These are phyloP conservation scores for Ascochyta lentis DNA, from an alignment of 2,329 filamentous ascomycete species.

Conservation along the genomic window DNA sequence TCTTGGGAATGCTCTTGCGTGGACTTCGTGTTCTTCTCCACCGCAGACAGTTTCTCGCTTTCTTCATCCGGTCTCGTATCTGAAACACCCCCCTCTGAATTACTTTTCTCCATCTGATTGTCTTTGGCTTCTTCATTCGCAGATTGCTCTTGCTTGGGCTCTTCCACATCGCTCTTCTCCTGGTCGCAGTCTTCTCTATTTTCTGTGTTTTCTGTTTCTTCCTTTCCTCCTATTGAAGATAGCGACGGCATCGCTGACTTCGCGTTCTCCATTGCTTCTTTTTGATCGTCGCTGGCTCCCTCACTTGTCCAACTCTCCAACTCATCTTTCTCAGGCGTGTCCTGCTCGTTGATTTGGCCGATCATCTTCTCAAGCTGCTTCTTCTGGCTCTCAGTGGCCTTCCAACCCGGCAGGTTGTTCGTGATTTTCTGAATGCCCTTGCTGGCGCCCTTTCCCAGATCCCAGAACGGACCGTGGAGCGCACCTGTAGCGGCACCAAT, in stretches of 20 bases:
- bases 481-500: conserved; percentile 27
- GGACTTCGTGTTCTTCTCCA: background rate
- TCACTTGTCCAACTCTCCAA: conserved; percentile 24
- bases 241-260: conserved; percentile 22
- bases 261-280: conserved; percentile 16
- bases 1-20: background rate
- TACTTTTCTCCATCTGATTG: background rate
- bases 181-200: background rate
- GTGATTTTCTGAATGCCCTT: conserved; percentile 28
- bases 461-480: conserved; percentile 23
- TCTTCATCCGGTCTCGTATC: background rate
- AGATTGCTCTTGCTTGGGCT: background rate
- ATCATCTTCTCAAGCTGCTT: conserved; percentile 30
- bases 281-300: conserved; percentile 10
- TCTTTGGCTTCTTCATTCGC: background rate
- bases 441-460: conserved; percentile 21
- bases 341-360: conserved; percentile 23
- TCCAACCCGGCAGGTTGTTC: conserved; percentile 23
- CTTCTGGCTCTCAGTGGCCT: conserved; percentile 27
- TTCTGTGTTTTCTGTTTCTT: background rate
- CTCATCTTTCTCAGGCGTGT: conserved; percentile 26
- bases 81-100: background rate
- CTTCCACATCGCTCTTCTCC: background rate
- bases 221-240: background rate
- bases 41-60: background rate